A percentile compares a stretch with the other conserved stretches of the same genome.
Evolutionary conservation across 306 rosid genomes (phyloP).

Genomic region (Acmispon strigosus): DNA sequence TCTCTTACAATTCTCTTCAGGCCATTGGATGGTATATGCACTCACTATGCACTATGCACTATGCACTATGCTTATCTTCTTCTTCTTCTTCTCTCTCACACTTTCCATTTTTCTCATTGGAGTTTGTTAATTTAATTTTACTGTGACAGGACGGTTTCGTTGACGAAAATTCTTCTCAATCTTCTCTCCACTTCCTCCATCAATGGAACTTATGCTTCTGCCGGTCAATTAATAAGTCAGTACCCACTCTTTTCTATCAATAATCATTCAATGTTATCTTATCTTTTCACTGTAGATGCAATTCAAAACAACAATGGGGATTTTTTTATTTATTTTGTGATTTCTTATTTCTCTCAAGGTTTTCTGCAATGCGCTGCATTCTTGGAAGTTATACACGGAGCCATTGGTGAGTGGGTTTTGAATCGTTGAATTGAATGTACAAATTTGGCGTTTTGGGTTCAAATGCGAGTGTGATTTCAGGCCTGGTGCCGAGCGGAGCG

Average conservation of each 20-base stretch:
- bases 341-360: constrained; percentile 34
- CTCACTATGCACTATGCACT: too few species aligned
- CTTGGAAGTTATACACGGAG: constrained; percentile 86
- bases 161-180: constrained; percentile 32
- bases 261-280: neutral
- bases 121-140: too few species aligned
- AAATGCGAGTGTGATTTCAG: constrained; percentile 47
- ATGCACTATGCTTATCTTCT: neutral
- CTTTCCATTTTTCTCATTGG: too few species aligned
- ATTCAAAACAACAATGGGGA: too few species aligned
- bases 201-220: constrained; percentile 52
- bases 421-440: neutral
- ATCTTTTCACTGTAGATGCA: neutral
- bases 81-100: neutral
- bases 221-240: constrained; percentile 60
- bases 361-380: constrained; percentile 71
- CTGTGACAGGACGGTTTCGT: constrained; percentile 51
- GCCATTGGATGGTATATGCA: constrained; percentile 51
- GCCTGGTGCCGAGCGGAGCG: constrained; percentile 83
- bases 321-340: neutral
- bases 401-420: constrained; percentile 47
- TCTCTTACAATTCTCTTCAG: constrained; percentile 68
- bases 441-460: neutral
- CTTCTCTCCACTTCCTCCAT: constrained; percentile 37
- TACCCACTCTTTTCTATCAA: neutral